Percentiles rank a stretch among this genome's conserved stretches.
phyloP scores from a whole-genome alignment of 129 eudicot genomes.

The Ambrosia trifida region DNA sequence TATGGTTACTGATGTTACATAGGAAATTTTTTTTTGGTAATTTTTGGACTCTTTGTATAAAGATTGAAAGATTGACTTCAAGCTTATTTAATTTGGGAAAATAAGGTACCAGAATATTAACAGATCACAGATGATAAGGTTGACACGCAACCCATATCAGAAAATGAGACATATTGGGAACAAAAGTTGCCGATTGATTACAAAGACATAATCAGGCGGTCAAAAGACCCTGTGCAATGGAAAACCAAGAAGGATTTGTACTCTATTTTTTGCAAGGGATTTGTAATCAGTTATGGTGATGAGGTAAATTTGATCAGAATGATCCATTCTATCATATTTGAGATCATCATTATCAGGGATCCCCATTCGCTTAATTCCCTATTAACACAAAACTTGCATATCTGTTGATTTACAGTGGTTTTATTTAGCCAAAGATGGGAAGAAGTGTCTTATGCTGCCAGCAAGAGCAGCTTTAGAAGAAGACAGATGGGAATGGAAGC shows the following conservation, averaged over 20 bases:
- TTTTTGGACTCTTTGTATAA: too few species aligned
- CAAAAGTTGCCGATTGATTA: slow-evolving; percentile 6
- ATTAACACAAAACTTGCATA: neutral
- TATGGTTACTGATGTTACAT: too few species aligned
- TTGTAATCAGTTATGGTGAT: slow-evolving; percentile 2
- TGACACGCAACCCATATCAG: neutral
- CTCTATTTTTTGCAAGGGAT: slow-evolving; percentile 1
- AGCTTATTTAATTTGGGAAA: too few species aligned
- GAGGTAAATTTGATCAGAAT: neutral
- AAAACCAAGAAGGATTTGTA: slow-evolving; percentile 6
- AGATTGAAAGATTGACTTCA: too few species aligned
- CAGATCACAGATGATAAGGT: too few species aligned
- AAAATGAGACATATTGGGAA: slow-evolving; percentile 9
- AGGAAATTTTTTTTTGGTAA: too few species aligned
- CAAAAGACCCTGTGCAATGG: neutral
- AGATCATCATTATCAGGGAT: too few species aligned
- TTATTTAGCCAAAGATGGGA: neutral
- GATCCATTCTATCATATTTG: too few species aligned
- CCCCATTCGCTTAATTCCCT: neutral
- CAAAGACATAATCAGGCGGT: slow-evolving; percentile 12
- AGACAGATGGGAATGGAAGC: neutral
- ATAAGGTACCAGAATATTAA: too few species aligned
- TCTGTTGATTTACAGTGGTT: neutral
- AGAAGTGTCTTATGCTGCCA: neutral
- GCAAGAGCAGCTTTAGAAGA: neutral